Evolutionary conservation across 768 basidiomycete species (phyloP), one percentile per base, ranked within the genome.

Genomic region (Cyclocybe aegerita): DNA sequence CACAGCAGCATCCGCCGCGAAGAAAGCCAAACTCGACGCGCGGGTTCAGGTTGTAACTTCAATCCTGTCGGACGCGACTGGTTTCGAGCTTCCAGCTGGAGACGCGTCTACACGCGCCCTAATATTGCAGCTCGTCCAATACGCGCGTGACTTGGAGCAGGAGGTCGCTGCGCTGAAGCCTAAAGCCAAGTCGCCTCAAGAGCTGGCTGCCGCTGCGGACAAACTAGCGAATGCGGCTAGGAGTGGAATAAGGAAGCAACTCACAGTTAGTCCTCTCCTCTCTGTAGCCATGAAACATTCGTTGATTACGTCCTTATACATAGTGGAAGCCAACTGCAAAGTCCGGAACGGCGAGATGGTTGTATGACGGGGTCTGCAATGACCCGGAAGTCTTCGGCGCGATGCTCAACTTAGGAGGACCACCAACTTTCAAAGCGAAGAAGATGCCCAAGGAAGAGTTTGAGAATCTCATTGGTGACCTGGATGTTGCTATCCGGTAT

Each of bases 301-400:
- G 16, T 15, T 14, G 34, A 35, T 35, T 4, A 43, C 12, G 2
- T 35, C 29, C 14, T 49, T 12, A 37, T 35, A 51, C 39, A 9
- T 36, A 79, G 80, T 81, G 79, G 80, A 77, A 73, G 55, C 70
- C 75, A 2, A 70, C 74, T 1, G 80, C 78, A 60, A 79, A 77
- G 60, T 67, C 61, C 0, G 72, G 76, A 11, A 51, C 62, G 5
- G 73, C 81, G 15, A 78, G 71, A 52, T 82, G 72, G 72, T 48
- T 58, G n/a, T 81, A 81, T 53, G 78, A 80, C 48, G 80, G 79
- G 14, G 69, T 82, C 14, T 81, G 76, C 54, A 60, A 65, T 7
- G 73, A 80, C 57, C 67, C 75, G 0, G 70, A 63, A 11, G 70
- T 80, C 41, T 82, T 82, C 54, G 78, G 76, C 11, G 66, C 61